Evolutionary conservation across 768 basidiomycete genomes (phyloP).

Genomic region (Kondoa malvinella): DNA sequence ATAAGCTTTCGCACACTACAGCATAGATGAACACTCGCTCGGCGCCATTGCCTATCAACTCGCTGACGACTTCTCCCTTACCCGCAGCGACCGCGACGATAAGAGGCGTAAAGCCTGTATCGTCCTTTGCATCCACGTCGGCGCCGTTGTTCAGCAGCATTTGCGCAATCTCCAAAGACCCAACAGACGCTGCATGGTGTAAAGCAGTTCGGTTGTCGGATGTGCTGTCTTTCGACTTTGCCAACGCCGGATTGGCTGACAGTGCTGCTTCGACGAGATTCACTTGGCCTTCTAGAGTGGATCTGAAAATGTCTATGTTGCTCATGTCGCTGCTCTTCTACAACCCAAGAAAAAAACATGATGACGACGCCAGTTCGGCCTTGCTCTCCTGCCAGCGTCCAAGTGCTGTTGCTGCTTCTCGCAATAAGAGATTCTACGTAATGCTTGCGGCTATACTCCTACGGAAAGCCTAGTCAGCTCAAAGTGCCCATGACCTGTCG

Average conservation of each 20-base stretch:
- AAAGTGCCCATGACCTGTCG: too few relatives aligned
- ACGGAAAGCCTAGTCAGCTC: too few relatives aligned
- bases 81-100: slow-evolving; percentile 10
- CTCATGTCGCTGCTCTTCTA: background rate
- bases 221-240: background rate
- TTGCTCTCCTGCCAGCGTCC: too few relatives aligned
- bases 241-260: background rate
- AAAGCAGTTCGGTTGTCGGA: slow-evolving; percentile 9
- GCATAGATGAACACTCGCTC: background rate
- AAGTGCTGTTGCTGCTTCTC: too few relatives aligned
- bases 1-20: slow-evolving; percentile 28
- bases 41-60: background rate
- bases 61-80: background rate
- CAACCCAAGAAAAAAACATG: too few relatives aligned
- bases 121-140: slow-evolving; percentile 11
- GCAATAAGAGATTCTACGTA: too few relatives aligned
- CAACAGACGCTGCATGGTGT: slow-evolving; percentile 10
- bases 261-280: background rate
- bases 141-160: slow-evolving; percentile 7
- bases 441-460: too few relatives aligned
- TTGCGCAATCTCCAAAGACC: slow-evolving; percentile 13
- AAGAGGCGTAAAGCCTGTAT: slow-evolving; percentile 14
- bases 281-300: background rate
- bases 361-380: too few relatives aligned
- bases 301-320: background rate